phyloP scores from a whole-genome alignment of 306 rosid genomes.

The Cucurbita pepo region DNA sequence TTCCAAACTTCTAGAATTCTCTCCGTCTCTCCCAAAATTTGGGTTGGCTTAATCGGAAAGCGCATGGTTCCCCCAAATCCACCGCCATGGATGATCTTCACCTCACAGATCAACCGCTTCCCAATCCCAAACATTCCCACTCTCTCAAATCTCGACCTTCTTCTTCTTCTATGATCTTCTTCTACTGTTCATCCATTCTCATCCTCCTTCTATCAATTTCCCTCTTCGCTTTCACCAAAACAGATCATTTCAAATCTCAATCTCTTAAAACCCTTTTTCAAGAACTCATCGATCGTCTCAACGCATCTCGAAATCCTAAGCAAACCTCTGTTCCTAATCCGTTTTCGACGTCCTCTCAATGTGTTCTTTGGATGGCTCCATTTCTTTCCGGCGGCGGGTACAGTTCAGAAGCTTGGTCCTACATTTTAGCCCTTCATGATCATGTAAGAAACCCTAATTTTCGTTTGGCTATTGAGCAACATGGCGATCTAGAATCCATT shows the following conservation, averaged over 20 bases:
- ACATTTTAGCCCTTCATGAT: conserved; percentile 39
- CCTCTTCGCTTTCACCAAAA: conserved; percentile 20
- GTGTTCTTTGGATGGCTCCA: conserved; percentile 82
- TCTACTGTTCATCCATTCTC: conserved; percentile 24
- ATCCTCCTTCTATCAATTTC: conserved; percentile 38
- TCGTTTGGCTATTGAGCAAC: conserved; percentile 50
- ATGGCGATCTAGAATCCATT: conserved; percentile 51
- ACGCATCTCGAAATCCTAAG: conserved; percentile 14
- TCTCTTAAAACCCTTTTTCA: conserved; percentile 19
- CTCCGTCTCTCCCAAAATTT: neutral
- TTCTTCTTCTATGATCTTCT: neutral
- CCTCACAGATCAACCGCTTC: conserved; percentile 9
- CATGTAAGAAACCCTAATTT: conserved; percentile 25
- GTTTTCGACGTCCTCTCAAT: conserved; percentile 14
- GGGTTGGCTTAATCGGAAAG: neutral
- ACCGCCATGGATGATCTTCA: conserved; percentile 28
- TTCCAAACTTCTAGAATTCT: neutral
- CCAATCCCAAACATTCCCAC: conserved; percentile 11
- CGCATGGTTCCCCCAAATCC: neutral
- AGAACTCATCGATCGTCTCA: conserved; percentile 12
- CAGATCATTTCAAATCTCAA: conserved; percentile 27
- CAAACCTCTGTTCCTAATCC: conserved; percentile 1
- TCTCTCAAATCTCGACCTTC: conserved; percentile 16
- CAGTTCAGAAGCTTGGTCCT: conserved; percentile 79
- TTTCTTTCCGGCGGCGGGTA: conserved; percentile 89